Percentiles rank a stretch among this genome's conserved stretches.
Evolutionary conservation across 352 stramenopile species (phyloP).

Genomic region (Phytophthora cajani): DNA sequence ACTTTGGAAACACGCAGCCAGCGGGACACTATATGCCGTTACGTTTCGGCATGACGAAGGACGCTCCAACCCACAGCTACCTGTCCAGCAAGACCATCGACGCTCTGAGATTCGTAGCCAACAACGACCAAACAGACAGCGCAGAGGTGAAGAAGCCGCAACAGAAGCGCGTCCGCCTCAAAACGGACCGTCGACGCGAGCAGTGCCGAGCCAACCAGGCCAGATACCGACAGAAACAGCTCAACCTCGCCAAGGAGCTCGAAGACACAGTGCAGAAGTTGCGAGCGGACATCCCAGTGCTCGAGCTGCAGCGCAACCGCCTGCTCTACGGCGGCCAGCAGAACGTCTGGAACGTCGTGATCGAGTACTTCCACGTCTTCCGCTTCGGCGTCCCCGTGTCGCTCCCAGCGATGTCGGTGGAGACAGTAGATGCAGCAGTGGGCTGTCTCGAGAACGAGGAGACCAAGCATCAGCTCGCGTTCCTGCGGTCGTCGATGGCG

Average conservation of each 20-base stretch:
- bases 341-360: constrained; percentile 28
- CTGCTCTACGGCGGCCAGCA: constrained; percentile 35
- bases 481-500: constrained; percentile 31
- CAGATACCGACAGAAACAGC: constrained; percentile 41
- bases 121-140: not conserved
- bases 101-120: not conserved
- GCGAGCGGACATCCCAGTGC: constrained; percentile 19
- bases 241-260: constrained; percentile 18
- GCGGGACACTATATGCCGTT: not conserved
- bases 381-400: constrained; percentile 16
- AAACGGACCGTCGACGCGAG: constrained; percentile 35
- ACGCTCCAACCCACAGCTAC: not conserved
- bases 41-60: not conserved
- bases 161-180: constrained; percentile 31
- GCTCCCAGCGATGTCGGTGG: not conserved
- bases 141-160: not conserved
- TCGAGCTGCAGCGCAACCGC: constrained; percentile 30
- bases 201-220: constrained; percentile 45
- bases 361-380: constrained; percentile 36
- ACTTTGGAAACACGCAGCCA: not conserved
- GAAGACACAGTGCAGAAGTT: constrained; percentile 28
- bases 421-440: not conserved
- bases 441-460: not conserved
- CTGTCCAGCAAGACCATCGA: not conserved
- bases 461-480: constrained; percentile 25